Evolutionary conservation across 2,329 filamentous ascomycete species (phyloP).

Genomic region (Ophiocordyceps camponoti-leonardi): DNA sequence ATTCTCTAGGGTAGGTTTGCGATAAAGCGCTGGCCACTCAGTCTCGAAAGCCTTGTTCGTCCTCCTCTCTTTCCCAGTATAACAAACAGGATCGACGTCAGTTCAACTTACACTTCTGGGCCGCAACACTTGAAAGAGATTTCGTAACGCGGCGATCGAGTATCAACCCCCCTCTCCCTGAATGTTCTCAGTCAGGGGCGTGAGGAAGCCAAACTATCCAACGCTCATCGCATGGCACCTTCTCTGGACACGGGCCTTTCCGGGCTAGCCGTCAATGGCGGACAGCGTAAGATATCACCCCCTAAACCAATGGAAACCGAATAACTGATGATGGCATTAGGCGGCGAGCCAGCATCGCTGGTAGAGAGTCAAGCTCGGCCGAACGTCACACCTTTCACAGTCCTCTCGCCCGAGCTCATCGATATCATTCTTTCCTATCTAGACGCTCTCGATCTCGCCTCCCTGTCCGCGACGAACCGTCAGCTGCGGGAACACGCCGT

Average conservation of each 20-base stretch:
- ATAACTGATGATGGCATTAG: background rate
- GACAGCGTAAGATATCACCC: background rate
- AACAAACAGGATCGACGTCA: too few relatives aligned
- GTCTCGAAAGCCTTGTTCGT: too few relatives aligned
- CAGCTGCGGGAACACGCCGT: slow-evolving; percentile 39
- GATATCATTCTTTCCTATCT: slow-evolving; percentile 54
- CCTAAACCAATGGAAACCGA: background rate
- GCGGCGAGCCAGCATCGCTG: background rate
- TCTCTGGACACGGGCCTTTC: too few relatives aligned
- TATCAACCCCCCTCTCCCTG: background rate
- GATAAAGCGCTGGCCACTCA: background rate
- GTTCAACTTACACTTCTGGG: too few relatives aligned
- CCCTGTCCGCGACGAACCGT: slow-evolving; percentile 43
- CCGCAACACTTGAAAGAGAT: too few relatives aligned
- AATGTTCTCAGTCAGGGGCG: too few relatives aligned
- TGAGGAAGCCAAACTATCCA: too few relatives aligned
- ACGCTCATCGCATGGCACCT: too few relatives aligned
- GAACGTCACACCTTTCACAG: slow-evolving; percentile 21
- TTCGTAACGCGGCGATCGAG: too few relatives aligned
- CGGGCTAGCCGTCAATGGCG: background rate
- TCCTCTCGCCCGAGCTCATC: slow-evolving; percentile 59
- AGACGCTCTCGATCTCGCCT: slow-evolving; percentile 43
- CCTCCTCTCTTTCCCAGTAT: background rate
- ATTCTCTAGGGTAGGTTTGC: background rate
- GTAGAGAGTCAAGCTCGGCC: slow-evolving; percentile 3